Percentiles rank a stretch among this genome's conserved stretches.
Conservation (phyloP, 192 early-diverging fungal species). For the Backusella psychrophila region DNA sequence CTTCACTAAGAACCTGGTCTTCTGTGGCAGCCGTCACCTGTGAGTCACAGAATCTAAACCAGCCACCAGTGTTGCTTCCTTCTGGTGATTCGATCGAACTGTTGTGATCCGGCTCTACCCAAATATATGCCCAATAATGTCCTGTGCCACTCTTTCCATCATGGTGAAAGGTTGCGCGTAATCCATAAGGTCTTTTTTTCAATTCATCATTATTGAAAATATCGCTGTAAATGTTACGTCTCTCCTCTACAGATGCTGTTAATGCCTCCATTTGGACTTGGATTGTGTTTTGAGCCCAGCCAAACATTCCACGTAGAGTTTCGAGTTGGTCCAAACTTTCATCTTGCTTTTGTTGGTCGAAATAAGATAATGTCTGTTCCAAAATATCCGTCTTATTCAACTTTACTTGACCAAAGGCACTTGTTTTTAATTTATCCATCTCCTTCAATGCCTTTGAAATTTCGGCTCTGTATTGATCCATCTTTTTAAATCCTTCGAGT, state of each 20-base stretch:
- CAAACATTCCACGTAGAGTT: neutral
- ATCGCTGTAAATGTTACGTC: neutral
- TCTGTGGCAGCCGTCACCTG: constrained; percentile 15
- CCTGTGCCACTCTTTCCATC: constrained; percentile 33
- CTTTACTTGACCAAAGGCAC: neutral
- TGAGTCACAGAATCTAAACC: constrained; percentile 38
- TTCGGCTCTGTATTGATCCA: neutral
- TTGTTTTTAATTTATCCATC: neutral
- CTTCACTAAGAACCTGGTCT: constrained; percentile 21
- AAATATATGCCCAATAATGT: constrained; percentile 41
- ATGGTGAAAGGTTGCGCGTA: constrained; percentile 30
- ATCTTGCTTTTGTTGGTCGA: neutral
- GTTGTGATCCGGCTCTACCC: constrained; percentile 10
- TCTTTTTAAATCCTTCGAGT: constrained; percentile 1
- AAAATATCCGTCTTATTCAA: neutral
- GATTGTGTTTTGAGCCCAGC: neutral
- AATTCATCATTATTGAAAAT: constrained; percentile 23
- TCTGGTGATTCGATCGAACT: constrained; percentile 6
- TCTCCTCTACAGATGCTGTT: neutral
- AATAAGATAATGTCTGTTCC: neutral
- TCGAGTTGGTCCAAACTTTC: neutral
- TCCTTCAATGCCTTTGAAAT: neutral
- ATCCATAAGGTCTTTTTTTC: constrained; percentile 20
- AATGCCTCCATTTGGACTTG: neutral
- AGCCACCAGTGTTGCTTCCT: neutral